Conservation (phyloP, 1,139 yeast species). For the Debaryomyces subglobosus region DNA sequence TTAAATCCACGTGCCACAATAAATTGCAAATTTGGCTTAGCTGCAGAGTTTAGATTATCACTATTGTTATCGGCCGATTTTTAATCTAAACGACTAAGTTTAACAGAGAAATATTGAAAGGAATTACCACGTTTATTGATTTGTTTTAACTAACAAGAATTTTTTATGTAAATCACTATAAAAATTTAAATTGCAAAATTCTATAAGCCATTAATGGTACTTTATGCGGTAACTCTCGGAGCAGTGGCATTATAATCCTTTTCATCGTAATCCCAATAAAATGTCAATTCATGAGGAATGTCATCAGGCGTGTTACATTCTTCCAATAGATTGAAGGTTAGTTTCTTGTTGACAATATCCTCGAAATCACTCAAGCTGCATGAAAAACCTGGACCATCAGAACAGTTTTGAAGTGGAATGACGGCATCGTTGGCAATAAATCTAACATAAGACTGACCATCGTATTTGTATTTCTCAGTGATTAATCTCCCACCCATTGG, state of each 20-base stretch:
- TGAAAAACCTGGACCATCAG: slow-evolving; percentile 59
- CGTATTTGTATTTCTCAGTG: slow-evolving; percentile 50
- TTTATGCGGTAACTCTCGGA: slow-evolving; percentile 11
- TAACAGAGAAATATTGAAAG: neutral
- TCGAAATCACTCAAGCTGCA: slow-evolving; percentile 50
- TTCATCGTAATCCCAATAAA: slow-evolving; percentile 37
- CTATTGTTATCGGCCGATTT: neutral
- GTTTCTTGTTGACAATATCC: slow-evolving; percentile 34
- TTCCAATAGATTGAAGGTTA: slow-evolving; percentile 28
- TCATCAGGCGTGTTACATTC: slow-evolving; percentile 32
- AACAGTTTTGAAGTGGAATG: slow-evolving; percentile 53
- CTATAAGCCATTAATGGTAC: neutral
- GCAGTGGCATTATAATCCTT: slow-evolving; percentile 6
- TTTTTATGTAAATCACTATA: neutral
- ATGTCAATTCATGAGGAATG: slow-evolving; percentile 27
- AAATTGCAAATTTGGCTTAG: neutral
- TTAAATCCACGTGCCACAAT: neutral
- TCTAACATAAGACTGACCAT: slow-evolving; percentile 46
- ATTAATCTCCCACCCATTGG: slow-evolving; percentile 62
- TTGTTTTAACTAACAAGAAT: neutral
- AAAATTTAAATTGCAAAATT: neutral
- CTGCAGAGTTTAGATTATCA: neutral
- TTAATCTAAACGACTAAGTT: no score
- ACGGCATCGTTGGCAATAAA: slow-evolving; percentile 60
- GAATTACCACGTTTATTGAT: neutral